Evolutionary conservation across 164 flowering plant species (phyloP).

Genomic region (Piper longum): DNA sequence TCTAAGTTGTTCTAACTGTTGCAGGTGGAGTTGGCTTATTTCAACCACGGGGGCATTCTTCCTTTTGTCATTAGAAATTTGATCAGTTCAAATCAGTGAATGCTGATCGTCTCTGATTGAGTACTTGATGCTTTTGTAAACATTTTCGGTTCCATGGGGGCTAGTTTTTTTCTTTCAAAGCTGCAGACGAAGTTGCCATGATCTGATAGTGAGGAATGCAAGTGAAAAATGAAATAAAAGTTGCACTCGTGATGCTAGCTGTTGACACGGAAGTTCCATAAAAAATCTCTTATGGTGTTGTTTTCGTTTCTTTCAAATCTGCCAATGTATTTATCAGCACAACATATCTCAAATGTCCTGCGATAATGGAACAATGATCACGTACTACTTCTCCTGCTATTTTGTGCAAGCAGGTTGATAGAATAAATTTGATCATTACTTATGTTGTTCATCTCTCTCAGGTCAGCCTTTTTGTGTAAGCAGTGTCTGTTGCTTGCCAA

Average conservation of each 20-base stretch:
- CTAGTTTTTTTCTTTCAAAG: neutral
- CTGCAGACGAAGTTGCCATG: neutral
- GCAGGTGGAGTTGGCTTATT: constrained; percentile 89
- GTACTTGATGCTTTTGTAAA: neutral
- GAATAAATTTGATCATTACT: neutral
- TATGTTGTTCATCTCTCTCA: neutral
- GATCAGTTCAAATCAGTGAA: constrained; percentile 12
- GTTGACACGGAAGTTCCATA: no score
- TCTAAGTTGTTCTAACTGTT: constrained; percentile 9
- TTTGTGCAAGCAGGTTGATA: neutral
- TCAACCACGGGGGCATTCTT: constrained; percentile 81
- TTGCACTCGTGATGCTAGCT: neutral
- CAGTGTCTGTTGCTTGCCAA: no score
- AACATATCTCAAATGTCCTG: no score
- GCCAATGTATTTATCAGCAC: neutral
- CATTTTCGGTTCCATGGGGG: neutral
- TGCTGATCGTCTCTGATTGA: neutral
- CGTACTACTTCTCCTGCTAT: neutral
- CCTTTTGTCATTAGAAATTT: constrained; percentile 67
- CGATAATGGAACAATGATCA: neutral
- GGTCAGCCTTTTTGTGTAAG: no score
- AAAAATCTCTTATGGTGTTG: no score
- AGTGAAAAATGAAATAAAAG: neutral
- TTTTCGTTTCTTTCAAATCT: neutral
- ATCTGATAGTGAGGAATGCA: neutral